Evolutionary conservation across 1,284 basidiomycete genomes (phyloP).

Genomic region (Trametes versicolor): DNA sequence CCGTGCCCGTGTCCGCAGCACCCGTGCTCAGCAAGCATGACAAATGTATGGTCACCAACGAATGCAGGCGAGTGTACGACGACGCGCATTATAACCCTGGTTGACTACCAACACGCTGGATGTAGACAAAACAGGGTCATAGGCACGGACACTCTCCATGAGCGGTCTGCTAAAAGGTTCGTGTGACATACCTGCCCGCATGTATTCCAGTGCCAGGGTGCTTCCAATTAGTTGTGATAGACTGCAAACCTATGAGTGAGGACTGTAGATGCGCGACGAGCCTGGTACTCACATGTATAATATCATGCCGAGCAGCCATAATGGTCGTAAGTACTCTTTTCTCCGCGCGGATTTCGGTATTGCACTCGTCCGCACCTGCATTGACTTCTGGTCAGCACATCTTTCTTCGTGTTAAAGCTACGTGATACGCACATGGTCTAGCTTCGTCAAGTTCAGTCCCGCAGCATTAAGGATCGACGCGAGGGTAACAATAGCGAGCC

Average conservation of each 20-base stretch:
- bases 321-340: conserved; percentile 78
- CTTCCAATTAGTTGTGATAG: conserved; percentile 87
- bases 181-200: conserved; percentile 72
- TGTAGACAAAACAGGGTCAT: too few species aligned
- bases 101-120: too few species aligned
- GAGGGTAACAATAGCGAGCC: conserved; percentile 79
- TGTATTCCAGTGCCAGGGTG: conserved; percentile 86
- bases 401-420: neutral
- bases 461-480: conserved; percentile 87
- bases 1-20: too few species aligned
- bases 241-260: conserved; percentile 46
- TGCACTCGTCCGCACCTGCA: conserved; percentile 72
- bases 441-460: conserved; percentile 85
- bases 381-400: conserved; percentile 3
- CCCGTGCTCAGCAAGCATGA: too few species aligned
- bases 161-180: neutral
- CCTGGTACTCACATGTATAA: conserved; percentile 69
- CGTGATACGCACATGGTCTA: conserved; percentile 74
- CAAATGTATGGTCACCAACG: too few species aligned
- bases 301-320: conserved; percentile 87
- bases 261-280: too few species aligned
- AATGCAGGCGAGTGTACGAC: too few species aligned
- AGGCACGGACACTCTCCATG: too few species aligned
- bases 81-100: too few species aligned
- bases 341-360: conserved; percentile 75